phyloP scores from a whole-genome alignment of 805 yeast species.

The Ogataea nakhonphanomensis region DNA sequence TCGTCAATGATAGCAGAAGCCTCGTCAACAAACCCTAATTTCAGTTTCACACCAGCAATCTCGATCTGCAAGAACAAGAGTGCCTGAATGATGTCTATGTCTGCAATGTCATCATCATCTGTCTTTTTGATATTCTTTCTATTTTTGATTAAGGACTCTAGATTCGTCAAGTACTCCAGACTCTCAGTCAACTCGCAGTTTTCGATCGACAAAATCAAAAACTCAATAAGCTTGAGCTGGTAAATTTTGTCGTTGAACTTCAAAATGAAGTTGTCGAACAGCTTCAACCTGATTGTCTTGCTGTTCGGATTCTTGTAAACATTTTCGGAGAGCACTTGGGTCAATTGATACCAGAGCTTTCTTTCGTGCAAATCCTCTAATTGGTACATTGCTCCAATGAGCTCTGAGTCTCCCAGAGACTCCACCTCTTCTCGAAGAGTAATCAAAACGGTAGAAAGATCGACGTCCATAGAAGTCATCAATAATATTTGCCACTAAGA shows the following conservation, averaged over 20 bases:
- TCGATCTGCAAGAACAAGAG: conserved; percentile 60
- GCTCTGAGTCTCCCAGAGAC: conserved; percentile 39
- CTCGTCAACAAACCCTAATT: conserved; percentile 47
- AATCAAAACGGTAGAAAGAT: conserved; percentile 48
- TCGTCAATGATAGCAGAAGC: conserved; percentile 68
- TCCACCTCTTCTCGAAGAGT: conserved; percentile 66
- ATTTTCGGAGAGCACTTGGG: conserved; percentile 54
- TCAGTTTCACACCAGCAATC: conserved; percentile 67
- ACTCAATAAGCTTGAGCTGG: conserved; percentile 73
- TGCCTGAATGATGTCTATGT: conserved; percentile 45
- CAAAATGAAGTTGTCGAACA: conserved; percentile 68
- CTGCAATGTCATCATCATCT: conserved; percentile 31
- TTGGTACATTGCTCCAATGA: conserved; percentile 57
- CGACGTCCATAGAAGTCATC: conserved; percentile 27
- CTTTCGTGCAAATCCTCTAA: conserved; percentile 85
- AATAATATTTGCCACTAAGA: conserved; percentile 6
- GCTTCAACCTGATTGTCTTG: conserved; percentile 52
- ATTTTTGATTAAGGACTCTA: conserved; percentile 45
- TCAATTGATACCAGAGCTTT: conserved; percentile 93
- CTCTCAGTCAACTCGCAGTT: conserved; percentile 45
- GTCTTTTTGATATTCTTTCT: conserved; percentile 29
- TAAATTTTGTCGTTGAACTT: conserved; percentile 70
- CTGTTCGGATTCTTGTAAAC: conserved; percentile 58
- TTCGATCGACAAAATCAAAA: conserved; percentile 53
- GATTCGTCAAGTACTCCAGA: conserved; percentile 43